Evolutionary conservation across 179 eudicot genomes (phyloP).

Genomic region (Beta lomatogona): DNA sequence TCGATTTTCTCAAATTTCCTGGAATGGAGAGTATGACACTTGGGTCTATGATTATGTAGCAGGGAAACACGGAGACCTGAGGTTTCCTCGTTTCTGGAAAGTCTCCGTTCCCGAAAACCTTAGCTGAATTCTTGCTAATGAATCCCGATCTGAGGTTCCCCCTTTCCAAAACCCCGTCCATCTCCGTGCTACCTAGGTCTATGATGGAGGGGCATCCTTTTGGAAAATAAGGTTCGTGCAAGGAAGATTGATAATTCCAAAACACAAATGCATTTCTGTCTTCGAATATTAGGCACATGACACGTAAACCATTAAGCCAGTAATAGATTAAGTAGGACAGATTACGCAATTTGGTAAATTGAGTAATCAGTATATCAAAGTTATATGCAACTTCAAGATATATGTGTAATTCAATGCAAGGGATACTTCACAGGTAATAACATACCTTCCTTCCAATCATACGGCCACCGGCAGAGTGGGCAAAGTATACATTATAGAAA

Average conservation of each 20-base stretch:
- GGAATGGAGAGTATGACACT: background rate
- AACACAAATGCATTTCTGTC: background rate
- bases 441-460: constrained; percentile 93
- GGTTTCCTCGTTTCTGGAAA: no score
- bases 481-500: constrained; percentile 86
- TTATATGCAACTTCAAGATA: background rate
- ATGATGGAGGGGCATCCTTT: background rate
- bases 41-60: no score
- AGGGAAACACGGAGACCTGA: no score
- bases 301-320: background rate
- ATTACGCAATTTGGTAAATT: background rate
- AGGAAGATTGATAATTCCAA: background rate
- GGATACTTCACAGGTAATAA: background rate
- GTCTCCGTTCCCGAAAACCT: no score
- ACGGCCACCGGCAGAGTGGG: constrained; percentile 91
- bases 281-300: background rate
- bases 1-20: background rate
- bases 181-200: background rate
- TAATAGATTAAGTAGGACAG: background rate
- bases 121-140: no score
- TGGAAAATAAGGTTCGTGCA: background rate
- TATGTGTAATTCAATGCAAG: background rate
- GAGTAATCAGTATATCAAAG: background rate
- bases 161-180: no score
- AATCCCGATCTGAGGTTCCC: no score